Evolutionary conservation across 2,329 filamentous ascomycete species (phyloP).

Genomic region (Malbranchea cinnamomea): DNA sequence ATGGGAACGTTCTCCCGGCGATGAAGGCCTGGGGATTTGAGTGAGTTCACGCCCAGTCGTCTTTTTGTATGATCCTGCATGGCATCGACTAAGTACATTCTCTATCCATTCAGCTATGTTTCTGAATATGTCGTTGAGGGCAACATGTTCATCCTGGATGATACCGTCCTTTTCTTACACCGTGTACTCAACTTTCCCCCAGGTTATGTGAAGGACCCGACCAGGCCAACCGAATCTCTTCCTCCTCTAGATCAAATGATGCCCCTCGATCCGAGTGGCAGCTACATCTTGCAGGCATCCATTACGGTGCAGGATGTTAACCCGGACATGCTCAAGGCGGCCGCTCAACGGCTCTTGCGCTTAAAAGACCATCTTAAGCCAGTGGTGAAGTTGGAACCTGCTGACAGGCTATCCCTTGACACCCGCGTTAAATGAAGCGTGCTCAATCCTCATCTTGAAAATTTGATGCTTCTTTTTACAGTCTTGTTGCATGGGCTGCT

Average conservation of each 20-base stretch:
- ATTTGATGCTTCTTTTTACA: constrained; percentile 2
- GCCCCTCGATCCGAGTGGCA: constrained; percentile 40
- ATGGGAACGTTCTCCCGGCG: constrained; percentile 34
- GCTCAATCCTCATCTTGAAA: constrained; percentile 4
- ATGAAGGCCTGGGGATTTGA: constrained; percentile 40
- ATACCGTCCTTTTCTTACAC: constrained; percentile 42
- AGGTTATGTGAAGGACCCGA: constrained; percentile 14
- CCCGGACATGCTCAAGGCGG: constrained; percentile 38
- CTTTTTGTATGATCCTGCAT: no score
- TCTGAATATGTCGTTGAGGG: constrained; percentile 43
- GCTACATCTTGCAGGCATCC: constrained; percentile 43
- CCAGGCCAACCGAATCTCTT: constrained; percentile 21
- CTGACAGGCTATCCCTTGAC: constrained; percentile 44
- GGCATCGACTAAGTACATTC: constrained; percentile 2
- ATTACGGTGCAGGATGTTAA: constrained; percentile 43
- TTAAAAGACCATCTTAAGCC: constrained; percentile 41
- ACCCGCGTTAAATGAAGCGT: constrained; percentile 42
- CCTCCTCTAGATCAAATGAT: constrained; percentile 32
- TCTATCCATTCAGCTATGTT: constrained; percentile 35
- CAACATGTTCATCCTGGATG: constrained; percentile 42
- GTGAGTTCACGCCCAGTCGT: no score
- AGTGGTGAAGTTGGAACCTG: constrained; percentile 41
- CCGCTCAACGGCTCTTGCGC: constrained; percentile 38
- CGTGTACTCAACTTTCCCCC: constrained; percentile 36
- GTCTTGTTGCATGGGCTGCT: no score